Conservation (phyloP, 2,329 filamentous ascomycete genomes). For the Beauveria sp. region DNA sequence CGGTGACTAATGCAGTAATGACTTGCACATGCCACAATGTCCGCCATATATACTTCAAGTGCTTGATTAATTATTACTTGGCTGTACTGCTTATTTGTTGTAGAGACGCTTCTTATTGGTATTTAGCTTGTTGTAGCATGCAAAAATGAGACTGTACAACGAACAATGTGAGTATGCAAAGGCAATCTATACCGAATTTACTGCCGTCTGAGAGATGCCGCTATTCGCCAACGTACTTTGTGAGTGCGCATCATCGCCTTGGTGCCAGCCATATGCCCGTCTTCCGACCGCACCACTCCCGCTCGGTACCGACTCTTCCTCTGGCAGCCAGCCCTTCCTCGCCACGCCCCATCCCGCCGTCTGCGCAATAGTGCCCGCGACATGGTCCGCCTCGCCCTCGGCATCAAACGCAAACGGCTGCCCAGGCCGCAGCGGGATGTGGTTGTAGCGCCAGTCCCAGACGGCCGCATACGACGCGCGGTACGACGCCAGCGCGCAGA, state of each 20-base stretch:
- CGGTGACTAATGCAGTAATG: no score
- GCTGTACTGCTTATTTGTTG: no score
- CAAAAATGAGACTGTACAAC: no score
- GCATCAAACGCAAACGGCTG: conserved; percentile 24
- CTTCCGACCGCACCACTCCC: not conserved
- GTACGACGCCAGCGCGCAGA: conserved; percentile 56
- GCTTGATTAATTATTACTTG: no score
- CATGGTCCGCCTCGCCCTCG: conserved; percentile 6
- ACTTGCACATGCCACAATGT: no score
- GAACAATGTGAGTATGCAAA: not conserved
- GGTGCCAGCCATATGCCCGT: not conserved
- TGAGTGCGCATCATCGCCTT: not conserved
- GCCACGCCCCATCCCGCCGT: conserved; percentile 13
- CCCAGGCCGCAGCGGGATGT: conserved; percentile 50
- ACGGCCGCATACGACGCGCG: conserved; percentile 59
- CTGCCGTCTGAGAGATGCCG: not conserved
- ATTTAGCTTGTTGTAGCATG: no score
- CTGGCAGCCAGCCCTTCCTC: conserved; percentile 12
- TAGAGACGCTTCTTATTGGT: no score
- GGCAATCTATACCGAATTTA: not conserved
- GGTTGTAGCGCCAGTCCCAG: conserved; percentile 62
- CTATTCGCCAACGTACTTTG: not conserved
- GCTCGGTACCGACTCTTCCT: not conserved
- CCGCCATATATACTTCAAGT: no score
- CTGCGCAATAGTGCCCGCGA: conserved; percentile 10